A percentile compares a stretch with the other conserved stretches of the same genome.
Evolutionary conservation across 495 filamentous ascomycete species (phyloP).

Genomic region (Penicillium crystallinum): DNA sequence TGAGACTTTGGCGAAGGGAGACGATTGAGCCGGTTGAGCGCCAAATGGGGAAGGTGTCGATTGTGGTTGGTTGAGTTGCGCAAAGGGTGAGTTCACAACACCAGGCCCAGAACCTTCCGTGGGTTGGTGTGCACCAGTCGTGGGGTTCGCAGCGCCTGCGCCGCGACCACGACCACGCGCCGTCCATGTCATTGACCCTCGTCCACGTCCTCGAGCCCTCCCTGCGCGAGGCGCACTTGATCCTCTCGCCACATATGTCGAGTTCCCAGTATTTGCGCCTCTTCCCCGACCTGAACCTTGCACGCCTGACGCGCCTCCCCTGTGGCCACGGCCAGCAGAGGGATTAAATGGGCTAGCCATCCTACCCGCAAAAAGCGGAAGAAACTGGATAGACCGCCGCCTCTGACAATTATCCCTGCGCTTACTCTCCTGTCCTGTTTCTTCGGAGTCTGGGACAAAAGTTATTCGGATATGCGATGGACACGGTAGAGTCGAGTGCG

Average conservation of each 20-base stretch:
- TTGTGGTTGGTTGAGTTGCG: slow-evolving; percentile 24
- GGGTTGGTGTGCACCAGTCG: slow-evolving; percentile 10
- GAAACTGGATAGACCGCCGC: slow-evolving; percentile 8
- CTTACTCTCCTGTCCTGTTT: background rate
- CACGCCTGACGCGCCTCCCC: slow-evolving; percentile 16
- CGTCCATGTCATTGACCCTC: slow-evolving; percentile 16
- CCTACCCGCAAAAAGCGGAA: slow-evolving; percentile 29
- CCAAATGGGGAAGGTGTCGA: slow-evolving; percentile 15
- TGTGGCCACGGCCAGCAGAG: slow-evolving; percentile 29
- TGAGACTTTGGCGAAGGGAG: slow-evolving; percentile 17
- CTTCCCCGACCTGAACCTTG: slow-evolving; percentile 25
- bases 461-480: background rate
- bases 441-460: background rate
- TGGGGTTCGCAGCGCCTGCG: slow-evolving; percentile 11
- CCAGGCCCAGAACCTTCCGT: slow-evolving; percentile 1
- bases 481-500: background rate
- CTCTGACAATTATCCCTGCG: background rate
- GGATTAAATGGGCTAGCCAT: slow-evolving; percentile 38
- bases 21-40: slow-evolving; percentile 9
- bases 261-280: slow-evolving; percentile 19
- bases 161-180: slow-evolving; percentile 20
- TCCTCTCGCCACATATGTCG: slow-evolving; percentile 20
- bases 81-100: slow-evolving; percentile 28
- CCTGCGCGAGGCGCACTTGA: slow-evolving; percentile 13
- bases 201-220: slow-evolving; percentile 24